phyloP scores from a whole-genome alignment of 495 filamentous ascomycete genomes.

The Pyrenopolyporus hunteri region DNA sequence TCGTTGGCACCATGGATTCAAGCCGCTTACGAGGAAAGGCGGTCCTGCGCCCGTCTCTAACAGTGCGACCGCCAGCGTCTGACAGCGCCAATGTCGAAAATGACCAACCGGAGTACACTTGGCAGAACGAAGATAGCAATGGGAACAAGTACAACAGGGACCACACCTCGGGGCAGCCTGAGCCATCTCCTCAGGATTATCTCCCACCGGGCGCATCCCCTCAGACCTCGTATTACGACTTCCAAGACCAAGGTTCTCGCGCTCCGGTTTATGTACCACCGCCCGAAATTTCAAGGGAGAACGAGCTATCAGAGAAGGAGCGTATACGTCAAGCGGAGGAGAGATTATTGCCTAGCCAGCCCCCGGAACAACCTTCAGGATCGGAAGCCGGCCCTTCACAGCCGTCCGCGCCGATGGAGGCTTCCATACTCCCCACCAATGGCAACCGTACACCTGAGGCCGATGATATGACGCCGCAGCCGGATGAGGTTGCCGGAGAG shows the following conservation, averaged over 20 bases:
- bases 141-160: conserved; percentile 40
- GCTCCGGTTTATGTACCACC: conserved; percentile 56
- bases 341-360: conserved; percentile 72
- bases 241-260: conserved; percentile 31
- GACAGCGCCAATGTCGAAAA: conserved; percentile 29
- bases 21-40: conserved; percentile 63
- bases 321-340: conserved; percentile 70
- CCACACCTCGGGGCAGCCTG: conserved; percentile 21
- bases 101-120: conserved; percentile 40
- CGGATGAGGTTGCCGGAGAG: conserved; percentile 9
- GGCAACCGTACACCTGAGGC: conserved; percentile 48
- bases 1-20: conserved; percentile 88
- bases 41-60: conserved; percentile 41
- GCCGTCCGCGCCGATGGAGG: conserved; percentile 37
- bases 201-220: conserved; percentile 33
- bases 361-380: conserved; percentile 52
- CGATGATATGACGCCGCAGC: neutral
- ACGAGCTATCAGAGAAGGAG: conserved; percentile 69
- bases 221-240: conserved; percentile 42
- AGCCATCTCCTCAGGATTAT: conserved; percentile 32
- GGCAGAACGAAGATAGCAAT: conserved; percentile 38
- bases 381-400: conserved; percentile 57
- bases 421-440: conserved; percentile 25
- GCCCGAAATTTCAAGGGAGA: conserved; percentile 59
- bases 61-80: conserved; percentile 31